Base-by-base conservation (phyloP, 2,329 filamentous ascomycete species). In the Cladosporium cucumerinum region DNA sequence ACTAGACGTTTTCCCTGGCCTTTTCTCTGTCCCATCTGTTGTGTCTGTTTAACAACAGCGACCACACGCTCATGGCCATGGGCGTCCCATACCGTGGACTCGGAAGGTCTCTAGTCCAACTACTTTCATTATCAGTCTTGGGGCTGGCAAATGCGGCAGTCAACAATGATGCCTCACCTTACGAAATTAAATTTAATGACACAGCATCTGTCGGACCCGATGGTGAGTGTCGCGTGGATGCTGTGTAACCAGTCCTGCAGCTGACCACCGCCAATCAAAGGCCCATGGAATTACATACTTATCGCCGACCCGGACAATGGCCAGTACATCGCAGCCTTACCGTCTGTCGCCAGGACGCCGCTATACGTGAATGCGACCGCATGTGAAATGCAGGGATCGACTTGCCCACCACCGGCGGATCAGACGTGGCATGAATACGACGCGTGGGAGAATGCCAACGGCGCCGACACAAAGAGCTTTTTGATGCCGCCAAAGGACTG, bases 211-310 rank as follows among this genome's bases (percentile, higher is more conserved):
- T 66, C 14, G 65, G 65, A 48, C 65, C 65, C 48, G 65, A 66
- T 49, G 65, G 65, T 66, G 51, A 43, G 65, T 57, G n/a, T 61
- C 57, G 16, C 43, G 8, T 11, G 21, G 11, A 64, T 23, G 55
- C 61, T 59, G 55, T 46, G 55, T 58, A n/a, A 46, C 55, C 55
- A 30, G 21, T 46, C 32, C 21, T 46, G 36, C 36, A 32, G 51
- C 36, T 32, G 48, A 51, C n/a, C 26, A n/a, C 34, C 28, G 30
- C 54, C 54, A 36, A 49, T 36, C 30, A 25, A 43, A 66, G 66
- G 66, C 5, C 66, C 66, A 1, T 67, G 66, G 66, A 66, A 65
- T 49, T 51, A 52, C 25, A 64, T 66, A 12, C 23, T 52, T 8
- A 43, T 52, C 25, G 34, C 46, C 21, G 66, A 66, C 34, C 55